Evolutionary conservation across 2,329 filamentous ascomycete genomes (phyloP).

Genomic region (Cladosporium austrohemisphaericum): DNA sequence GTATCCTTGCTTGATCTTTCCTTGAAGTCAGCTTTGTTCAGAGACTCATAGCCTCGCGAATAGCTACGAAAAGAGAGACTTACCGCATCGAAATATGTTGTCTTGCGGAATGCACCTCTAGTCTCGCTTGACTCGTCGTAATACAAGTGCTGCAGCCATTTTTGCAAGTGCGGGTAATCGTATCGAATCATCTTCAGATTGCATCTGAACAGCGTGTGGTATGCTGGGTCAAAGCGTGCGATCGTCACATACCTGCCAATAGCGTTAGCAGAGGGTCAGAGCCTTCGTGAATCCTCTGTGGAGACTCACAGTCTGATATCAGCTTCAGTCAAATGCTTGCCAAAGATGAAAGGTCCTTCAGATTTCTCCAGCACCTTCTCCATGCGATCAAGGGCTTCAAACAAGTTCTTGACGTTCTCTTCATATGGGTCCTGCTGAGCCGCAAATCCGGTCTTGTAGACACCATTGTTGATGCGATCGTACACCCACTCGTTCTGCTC

Average conservation of each 20-base stretch:
- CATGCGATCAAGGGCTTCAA: slow-evolving; percentile 70
- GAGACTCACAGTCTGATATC: slow-evolving; percentile 65
- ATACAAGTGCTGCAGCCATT: slow-evolving; percentile 46
- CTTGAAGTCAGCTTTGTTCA: not conserved
- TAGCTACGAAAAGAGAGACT: not conserved
- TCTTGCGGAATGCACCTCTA: slow-evolving; percentile 42
- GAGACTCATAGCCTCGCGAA: not conserved
- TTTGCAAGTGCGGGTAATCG: slow-evolving; percentile 52
- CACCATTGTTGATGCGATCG: slow-evolving; percentile 53
- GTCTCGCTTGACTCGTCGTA: slow-evolving; percentile 44
- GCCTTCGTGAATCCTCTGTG: not conserved
- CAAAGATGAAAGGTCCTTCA: slow-evolving; percentile 67
- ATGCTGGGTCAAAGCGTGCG: slow-evolving; percentile 69
- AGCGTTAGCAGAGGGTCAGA: slow-evolving; percentile 1
- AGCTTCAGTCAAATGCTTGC: slow-evolving; percentile 70
- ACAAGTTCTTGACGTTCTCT: slow-evolving; percentile 66
- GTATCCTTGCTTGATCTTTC: slow-evolving; percentile 14
- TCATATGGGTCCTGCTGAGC: slow-evolving; percentile 81
- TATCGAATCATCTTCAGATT: slow-evolving; percentile 61
- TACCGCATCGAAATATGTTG: slow-evolving; percentile 39
- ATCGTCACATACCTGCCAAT: slow-evolving; percentile 55
- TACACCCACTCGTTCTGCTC: slow-evolving; percentile 78
- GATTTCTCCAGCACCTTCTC: slow-evolving; percentile 64
- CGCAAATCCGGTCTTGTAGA: slow-evolving; percentile 68
- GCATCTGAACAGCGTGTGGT: slow-evolving; percentile 82